phyloP scores from a whole-genome alignment of 2,329 filamentous ascomycete genomes.

The Leptodontidium sp. region DNA sequence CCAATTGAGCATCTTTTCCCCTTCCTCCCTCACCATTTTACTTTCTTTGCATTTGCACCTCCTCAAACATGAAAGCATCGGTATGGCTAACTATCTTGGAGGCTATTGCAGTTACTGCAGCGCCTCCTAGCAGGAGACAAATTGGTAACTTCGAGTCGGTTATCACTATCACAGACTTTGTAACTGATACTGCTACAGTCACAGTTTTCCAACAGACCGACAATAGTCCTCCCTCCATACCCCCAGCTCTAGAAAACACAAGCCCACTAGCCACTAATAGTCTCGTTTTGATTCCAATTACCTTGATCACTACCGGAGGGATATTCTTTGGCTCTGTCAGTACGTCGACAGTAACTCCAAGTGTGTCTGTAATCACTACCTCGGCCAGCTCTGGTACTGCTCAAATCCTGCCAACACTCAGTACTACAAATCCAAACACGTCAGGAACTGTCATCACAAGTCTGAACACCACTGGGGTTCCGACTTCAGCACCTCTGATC shows the following conservation, averaged over 20 bases:
- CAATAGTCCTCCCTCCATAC: background rate
- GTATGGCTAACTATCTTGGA: conserved; percentile 21
- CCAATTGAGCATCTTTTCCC: conserved; percentile 10
- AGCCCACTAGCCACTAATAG: background rate
- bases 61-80: conserved; percentile 14
- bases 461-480: conserved; percentile 41
- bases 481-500: conserved; percentile 36
- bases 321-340: conserved; percentile 26
- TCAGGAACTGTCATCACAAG: conserved; percentile 48
- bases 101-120: conserved; percentile 16
- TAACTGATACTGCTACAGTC: conserved; percentile 12
- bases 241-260: background rate
- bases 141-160: background rate
- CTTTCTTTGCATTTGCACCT: conserved; percentile 7
- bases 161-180: conserved; percentile 4
- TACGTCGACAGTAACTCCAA: conserved; percentile 34
- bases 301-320: conserved; percentile 6
- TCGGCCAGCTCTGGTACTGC: conserved; percentile 45
- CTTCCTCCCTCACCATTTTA: conserved; percentile 18
- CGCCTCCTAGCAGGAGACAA: conserved; percentile 12
- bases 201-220: background rate
- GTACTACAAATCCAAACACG: conserved; percentile 44
- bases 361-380: conserved; percentile 47
- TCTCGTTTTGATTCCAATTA: background rate
- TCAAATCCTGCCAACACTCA: conserved; percentile 48